Evolutionary conservation across 2,329 filamentous ascomycete species (phyloP).

Genomic region (Aspergillus pseudoterreus): DNA sequence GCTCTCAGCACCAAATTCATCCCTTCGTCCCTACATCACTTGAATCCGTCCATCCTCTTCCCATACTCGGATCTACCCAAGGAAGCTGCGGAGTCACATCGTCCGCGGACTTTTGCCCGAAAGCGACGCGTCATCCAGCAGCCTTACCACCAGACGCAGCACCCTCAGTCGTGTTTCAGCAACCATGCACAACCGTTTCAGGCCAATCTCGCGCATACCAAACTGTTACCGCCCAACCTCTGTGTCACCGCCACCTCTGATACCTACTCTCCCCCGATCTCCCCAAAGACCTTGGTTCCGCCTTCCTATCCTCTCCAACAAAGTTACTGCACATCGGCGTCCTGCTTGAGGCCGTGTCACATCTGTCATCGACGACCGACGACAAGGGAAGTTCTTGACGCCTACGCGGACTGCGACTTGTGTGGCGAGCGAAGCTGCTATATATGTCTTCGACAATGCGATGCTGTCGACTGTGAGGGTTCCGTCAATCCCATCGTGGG

Average conservation of each 20-base stretch:
- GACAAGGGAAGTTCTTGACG: conserved; percentile 37
- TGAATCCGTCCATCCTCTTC: conserved; percentile 13
- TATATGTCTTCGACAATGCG: conserved; percentile 41
- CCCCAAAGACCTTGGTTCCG: conserved; percentile 25
- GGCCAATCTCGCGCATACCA: conserved; percentile 2
- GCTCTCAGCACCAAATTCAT: conserved; percentile 7
- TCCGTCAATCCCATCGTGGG: conserved; percentile 1
- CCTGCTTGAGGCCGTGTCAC: conserved; percentile 37
- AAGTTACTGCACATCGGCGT: conserved; percentile 17
- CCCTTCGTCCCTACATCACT: conserved; percentile 13
- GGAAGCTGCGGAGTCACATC: conserved; percentile 10
- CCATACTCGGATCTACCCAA: conserved; percentile 8
- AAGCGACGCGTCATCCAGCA: conserved; percentile 17
- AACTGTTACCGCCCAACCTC: conserved; percentile 4
- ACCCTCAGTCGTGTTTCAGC: conserved; percentile 2
- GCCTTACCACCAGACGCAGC: conserved; percentile 12
- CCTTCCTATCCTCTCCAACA: conserved; percentile 18
- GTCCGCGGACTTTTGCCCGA: conserved; percentile 9
- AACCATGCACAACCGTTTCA: conserved; percentile 1
- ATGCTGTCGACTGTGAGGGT: conserved; percentile 27
- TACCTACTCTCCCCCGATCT: conserved; percentile 20
- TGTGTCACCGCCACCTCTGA: conserved; percentile 3
- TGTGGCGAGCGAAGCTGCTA: conserved; percentile 39
- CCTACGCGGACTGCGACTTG: conserved; percentile 40
- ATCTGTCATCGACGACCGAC: conserved; percentile 41